These are phyloP conservation scores for Spathaspora passalidarum DNA, from an alignment of 805 yeast species.

Conservation along the genomic window DNA sequence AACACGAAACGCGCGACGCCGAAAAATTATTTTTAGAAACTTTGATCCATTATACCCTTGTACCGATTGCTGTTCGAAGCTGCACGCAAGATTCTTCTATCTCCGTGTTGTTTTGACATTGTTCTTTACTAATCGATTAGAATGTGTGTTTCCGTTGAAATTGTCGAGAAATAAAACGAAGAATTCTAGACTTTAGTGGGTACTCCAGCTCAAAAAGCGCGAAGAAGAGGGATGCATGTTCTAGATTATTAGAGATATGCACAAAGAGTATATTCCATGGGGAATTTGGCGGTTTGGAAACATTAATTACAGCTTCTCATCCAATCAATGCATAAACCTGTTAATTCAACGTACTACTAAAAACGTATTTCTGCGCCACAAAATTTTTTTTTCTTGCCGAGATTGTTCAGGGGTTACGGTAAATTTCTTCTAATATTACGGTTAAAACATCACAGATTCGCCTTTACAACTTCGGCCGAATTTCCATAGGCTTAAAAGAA, in stretches of 20 bases:
- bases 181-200: no score
- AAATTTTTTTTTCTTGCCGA: background rate
- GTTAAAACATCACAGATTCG: no score
- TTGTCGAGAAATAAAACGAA: no score
- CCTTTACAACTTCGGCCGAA: slow-evolving; percentile 1
- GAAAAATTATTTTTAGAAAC: background rate
- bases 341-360: no score
- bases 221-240: no score
- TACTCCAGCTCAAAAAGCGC: no score
- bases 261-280: no score
- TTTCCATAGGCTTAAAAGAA: background rate
- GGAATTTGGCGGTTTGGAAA: no score
- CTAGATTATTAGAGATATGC: no score
- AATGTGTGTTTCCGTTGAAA: no score
- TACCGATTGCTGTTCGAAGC: background rate
- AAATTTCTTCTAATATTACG: no score
- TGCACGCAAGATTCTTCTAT: background rate
- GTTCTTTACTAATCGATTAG: no score
- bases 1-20: background rate
- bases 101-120: background rate
- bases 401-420: background rate
- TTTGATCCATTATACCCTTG: background rate
- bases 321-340: background rate
- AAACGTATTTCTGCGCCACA: background rate
- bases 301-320: background rate